A percentile compares a stretch with the other conserved stretches of the same genome.
These are phyloP conservation scores for Peronospora tabacina DNA, from an alignment of 352 stramenopile species.

Conservation along the genomic window DNA sequence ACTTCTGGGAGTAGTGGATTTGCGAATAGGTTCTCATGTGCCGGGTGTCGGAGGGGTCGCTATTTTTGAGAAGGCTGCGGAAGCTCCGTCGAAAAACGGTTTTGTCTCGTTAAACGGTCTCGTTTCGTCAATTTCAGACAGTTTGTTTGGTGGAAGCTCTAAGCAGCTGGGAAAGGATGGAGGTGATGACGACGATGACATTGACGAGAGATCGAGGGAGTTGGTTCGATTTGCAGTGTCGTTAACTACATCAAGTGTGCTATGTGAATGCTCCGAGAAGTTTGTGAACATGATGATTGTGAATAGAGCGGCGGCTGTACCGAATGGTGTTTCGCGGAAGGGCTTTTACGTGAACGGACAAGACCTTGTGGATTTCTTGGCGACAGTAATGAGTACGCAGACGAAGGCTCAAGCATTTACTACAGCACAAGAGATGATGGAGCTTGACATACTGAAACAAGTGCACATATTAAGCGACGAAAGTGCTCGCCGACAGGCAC, in stretches of 20 bases:
- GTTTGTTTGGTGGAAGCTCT: constrained; percentile 59
- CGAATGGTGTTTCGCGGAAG: constrained; percentile 35
- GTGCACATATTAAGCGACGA: constrained; percentile 19
- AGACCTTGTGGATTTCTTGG: constrained; percentile 68
- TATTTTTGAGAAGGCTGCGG: constrained; percentile 73
- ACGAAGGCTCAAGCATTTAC: constrained; percentile 59
- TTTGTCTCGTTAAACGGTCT: constrained; percentile 80
- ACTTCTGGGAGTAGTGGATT: constrained; percentile 75
- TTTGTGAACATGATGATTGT: constrained; percentile 43
- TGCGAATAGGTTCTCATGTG: constrained; percentile 57
- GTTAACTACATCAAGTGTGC: constrained; percentile 55
- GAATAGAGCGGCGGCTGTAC: constrained; percentile 20
- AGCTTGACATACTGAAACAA: constrained; percentile 55
- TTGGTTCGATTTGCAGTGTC: constrained; percentile 60
- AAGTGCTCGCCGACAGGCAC: constrained; percentile 15
- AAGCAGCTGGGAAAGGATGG: constrained; percentile 37
- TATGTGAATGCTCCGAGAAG: constrained; percentile 58
- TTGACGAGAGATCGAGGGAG: constrained; percentile 44
- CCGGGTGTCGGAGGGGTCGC: constrained; percentile 66
- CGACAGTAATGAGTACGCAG: constrained; percentile 45
- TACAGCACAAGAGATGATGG: constrained; percentile 68
- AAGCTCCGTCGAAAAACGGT: constrained; percentile 39
- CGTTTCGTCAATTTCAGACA: constrained; percentile 72
- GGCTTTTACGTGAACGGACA: constrained; percentile 76
- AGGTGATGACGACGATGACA: constrained; percentile 42